phyloP scores from a whole-genome alignment of 2,329 filamentous ascomycete species.

The Aspergillus novofumigatus region DNA sequence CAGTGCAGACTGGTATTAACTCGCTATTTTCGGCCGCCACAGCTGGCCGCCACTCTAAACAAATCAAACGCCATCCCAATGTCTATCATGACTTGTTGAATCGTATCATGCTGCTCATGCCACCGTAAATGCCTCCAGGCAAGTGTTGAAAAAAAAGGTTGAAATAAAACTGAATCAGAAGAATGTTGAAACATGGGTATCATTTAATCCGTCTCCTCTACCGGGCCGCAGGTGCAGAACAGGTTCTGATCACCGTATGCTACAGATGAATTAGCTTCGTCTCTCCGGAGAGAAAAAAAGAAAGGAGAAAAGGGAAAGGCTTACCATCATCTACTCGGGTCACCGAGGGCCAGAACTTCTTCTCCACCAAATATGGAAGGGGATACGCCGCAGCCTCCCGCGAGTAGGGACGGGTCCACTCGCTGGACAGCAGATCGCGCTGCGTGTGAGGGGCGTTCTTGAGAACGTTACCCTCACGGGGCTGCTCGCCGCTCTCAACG shows the following conservation, averaged over 20 bases:
- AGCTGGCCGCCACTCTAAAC: no score
- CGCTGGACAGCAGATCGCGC: slow-evolving; percentile 68
- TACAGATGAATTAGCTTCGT: slow-evolving; percentile 37
- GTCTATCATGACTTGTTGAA: background rate
- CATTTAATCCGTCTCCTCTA: slow-evolving; percentile 54
- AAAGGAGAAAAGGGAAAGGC: slow-evolving; percentile 34
- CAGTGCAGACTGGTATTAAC: no score
- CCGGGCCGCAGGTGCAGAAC: slow-evolving; percentile 89
- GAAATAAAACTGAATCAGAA: background rate
- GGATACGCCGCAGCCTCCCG: slow-evolving; percentile 85
- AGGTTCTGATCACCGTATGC: slow-evolving; percentile 88
- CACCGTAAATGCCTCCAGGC: background rate
- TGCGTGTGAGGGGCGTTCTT: slow-evolving; percentile 87
- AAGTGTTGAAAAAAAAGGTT: slow-evolving; percentile 14
- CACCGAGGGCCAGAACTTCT: slow-evolving; percentile 96
- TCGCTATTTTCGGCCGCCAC: no score
- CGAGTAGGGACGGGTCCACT: slow-evolving; percentile 80
- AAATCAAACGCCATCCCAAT: no score
- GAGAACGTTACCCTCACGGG: slow-evolving; percentile 73
- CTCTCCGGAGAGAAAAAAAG: background rate
- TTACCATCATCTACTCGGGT: slow-evolving; percentile 82
- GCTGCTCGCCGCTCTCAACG: slow-evolving; percentile 73
- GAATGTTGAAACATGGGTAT: slow-evolving; percentile 29
- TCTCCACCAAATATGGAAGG: slow-evolving; percentile 74
- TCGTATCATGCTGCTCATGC: background rate